Evolutionary conservation across 768 basidiomycete species (phyloP).

Genomic region (Hericium erinaceus): DNA sequence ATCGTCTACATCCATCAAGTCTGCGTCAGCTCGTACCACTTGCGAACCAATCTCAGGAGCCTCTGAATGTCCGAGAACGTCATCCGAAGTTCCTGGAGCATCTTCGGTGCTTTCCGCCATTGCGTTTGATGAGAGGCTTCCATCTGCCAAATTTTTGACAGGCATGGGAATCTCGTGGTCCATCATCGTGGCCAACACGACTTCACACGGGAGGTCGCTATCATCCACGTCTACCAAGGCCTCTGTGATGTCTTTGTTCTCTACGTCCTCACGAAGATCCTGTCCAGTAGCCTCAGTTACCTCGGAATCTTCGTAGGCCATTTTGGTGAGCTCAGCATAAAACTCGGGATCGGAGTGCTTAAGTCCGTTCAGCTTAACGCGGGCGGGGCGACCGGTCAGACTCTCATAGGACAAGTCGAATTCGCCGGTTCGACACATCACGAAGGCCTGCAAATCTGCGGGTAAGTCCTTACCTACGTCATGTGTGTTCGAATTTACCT

Average conservation of each 20-base stretch:
- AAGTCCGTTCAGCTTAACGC: not conserved
- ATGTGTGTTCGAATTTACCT: conserved; percentile 14
- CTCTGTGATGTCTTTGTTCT: not conserved
- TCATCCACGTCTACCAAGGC: not conserved
- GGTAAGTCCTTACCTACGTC: no score
- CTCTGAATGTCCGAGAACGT: no score
- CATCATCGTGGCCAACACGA: not conserved
- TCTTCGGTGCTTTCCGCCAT: not conserved
- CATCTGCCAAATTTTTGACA: not conserved
- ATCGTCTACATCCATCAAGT: no score
- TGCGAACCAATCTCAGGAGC: no score
- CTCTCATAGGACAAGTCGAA: not conserved
- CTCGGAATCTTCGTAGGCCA: not conserved
- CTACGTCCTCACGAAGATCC: not conserved
- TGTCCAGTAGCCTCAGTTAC: not conserved
- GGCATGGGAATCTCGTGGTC: not conserved
- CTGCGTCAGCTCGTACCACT: no score
- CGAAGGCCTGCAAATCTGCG: no score
- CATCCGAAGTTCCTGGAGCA: no score
- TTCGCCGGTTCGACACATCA: not conserved
- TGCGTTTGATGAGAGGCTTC: not conserved
- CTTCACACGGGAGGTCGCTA: not conserved
- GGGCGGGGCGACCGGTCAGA: not conserved
- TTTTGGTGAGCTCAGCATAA: not conserved
- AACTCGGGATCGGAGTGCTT: not conserved